A percentile compares a stretch with the other conserved stretches of the same genome.
phyloP scores from a whole-genome alignment of 2,329 filamentous ascomycete genomes.

The Fusarium sp. region DNA sequence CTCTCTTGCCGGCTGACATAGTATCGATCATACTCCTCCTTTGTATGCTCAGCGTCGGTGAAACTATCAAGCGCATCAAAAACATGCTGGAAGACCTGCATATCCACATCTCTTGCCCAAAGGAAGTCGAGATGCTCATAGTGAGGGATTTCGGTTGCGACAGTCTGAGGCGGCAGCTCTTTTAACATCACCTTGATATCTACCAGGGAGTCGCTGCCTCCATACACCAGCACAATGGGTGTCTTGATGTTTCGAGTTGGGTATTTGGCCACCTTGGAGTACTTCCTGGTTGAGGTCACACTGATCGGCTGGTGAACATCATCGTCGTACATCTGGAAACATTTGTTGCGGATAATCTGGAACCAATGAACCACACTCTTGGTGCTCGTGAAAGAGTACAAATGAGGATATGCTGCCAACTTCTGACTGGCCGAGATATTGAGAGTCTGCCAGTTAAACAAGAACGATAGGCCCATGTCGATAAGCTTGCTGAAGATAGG shows the following conservation, averaged over 20 bases:
- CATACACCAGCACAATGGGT: constrained; percentile 92
- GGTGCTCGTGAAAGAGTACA: constrained; percentile 96
- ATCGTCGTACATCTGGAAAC: constrained; percentile 98
- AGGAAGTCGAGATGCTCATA: constrained; percentile 98
- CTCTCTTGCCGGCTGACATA: constrained; percentile 62
- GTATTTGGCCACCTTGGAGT: constrained; percentile 96
- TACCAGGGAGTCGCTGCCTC: constrained; percentile 91
- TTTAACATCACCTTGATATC: constrained; percentile 93
- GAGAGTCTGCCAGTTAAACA: constrained; percentile 88
- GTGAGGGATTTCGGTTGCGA: constrained; percentile 86
- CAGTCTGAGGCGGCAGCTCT: constrained; percentile 85
- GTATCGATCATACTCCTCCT: constrained; percentile 71
- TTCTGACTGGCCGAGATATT: constrained; percentile 93
- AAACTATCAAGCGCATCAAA: constrained; percentile 87
- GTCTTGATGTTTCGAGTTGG: constrained; percentile 98
- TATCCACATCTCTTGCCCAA: constrained; percentile 88
- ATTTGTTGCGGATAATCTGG: constrained; percentile 96
- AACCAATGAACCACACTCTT: constrained; percentile 99
- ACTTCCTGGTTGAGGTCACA: constrained; percentile 77
- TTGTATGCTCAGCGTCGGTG: constrained; percentile 66
- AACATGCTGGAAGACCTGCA: constrained; percentile 88
- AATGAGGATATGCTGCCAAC: constrained; percentile 91
- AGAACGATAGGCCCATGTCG: constrained; percentile 80
- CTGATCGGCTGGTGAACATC: constrained; percentile 83
- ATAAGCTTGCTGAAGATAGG: constrained; percentile 91